Evolutionary conservation across 352 stramenopile genomes (phyloP), one percentile per base, ranked within the genome.

Genomic region (Globisporangium nodosum): DNA sequence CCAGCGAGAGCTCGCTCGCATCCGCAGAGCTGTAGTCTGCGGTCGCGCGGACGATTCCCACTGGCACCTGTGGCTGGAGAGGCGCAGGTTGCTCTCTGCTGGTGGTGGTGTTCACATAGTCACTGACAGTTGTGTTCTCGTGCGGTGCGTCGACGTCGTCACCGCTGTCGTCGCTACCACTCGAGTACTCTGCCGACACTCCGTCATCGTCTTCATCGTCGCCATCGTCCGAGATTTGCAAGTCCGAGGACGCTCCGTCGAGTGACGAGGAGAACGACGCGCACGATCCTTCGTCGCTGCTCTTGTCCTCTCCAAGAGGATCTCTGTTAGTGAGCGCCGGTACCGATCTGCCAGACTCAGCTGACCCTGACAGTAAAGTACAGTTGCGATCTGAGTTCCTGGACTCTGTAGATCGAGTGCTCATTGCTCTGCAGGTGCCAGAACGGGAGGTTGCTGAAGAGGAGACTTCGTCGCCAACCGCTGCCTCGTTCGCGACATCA

Each of bases 21-120:
- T 75, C 70, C 12, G 57, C 57, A 8, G 68, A 51, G 7, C 9
- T 27, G 53, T 80, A 83, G 12, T 75, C 52, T 3, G 68, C 74
- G 0, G 78, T 51, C 11, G 67, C 70, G 11, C 74, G 71, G 6
- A 83, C 69, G 1, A 53, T 46, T 0, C 67, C 67, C 51, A 55
- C 9, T 20, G 11, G 33, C 20, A 46, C 49, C 24, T 40, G 30
- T 5, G 30, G 42, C 0, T 56, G 43, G 13, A 5, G 37, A 42
- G 37, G 9, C 16, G 13, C 13, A 5, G 37, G 12, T 5, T 3
- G 7, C 2, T 42, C 37, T 42, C 37, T 42, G 37, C 13, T 42
- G 37, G 11, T 18, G 37, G 37, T 18, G 7, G 16, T 31, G 33
- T 57, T 11, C 8, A 27, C 18, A 15, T 55, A 21, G 40, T 45